A percentile compares a stretch with the other conserved stretches of the same genome.
Evolutionary conservation across 116 monocot species (phyloP).

Genomic region (Posidonia oceanica): DNA sequence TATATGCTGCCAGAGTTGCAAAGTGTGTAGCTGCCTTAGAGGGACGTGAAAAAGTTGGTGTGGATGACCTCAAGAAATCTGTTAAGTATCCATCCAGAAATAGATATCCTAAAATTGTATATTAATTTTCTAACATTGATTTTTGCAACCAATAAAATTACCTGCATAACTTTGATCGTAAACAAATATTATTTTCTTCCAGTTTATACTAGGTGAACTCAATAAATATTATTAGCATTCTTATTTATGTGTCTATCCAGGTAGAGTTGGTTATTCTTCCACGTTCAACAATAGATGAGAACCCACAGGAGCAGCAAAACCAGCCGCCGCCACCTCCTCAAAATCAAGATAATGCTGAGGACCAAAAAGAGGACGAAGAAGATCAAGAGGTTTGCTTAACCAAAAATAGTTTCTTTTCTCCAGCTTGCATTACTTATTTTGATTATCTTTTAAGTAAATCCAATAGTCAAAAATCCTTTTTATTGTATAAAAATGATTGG

Average conservation of each 20-base stretch:
- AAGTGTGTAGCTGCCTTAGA: constrained; percentile 96
- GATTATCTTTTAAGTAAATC: neutral
- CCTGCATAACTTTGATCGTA: neutral
- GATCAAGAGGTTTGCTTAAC: constrained; percentile 50
- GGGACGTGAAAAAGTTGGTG: constrained; percentile 85
- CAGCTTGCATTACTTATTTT: neutral
- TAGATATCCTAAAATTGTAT: neutral
- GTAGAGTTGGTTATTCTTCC: constrained; percentile 97
- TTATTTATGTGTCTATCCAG: constrained; percentile 27
- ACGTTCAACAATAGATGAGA: constrained; percentile 67
- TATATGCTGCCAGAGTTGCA: constrained; percentile 94
- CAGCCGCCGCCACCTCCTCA: constrained; percentile 87
- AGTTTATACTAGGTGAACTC: neutral
- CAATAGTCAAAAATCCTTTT: neutral
- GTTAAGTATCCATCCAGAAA: constrained; percentile 41
- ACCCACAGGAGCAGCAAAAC: constrained; percentile 79
- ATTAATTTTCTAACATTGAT: neutral
- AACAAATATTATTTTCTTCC: neutral
- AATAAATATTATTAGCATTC: neutral
- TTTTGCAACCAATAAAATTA: neutral
- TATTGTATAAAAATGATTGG: neutral
- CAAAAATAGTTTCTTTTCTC: neutral
- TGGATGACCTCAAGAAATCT: constrained; percentile 98
- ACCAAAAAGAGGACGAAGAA: constrained; percentile 77
- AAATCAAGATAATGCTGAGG: constrained; percentile 63